A percentile compares a stretch with the other conserved stretches of the same genome.
phyloP scores from a whole-genome alignment of 345 rosid genomes.

The Salix suchowensis region DNA sequence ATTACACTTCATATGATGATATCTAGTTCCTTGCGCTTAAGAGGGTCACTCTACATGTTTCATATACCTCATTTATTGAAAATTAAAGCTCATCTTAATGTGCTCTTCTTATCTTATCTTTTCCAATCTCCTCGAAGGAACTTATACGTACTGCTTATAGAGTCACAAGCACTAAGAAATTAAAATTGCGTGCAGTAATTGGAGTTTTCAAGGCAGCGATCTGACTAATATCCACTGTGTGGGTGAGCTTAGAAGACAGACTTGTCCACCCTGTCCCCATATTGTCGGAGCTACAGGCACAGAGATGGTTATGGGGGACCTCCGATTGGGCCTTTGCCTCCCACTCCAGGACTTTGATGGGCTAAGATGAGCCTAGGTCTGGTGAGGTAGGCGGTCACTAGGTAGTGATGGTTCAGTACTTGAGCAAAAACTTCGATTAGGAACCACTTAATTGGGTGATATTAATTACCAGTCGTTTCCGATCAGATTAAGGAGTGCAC shows the following conservation, averaged over 20 bases:
- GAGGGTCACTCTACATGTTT: not conserved
- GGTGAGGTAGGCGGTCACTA: not conserved
- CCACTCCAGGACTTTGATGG: conserved; percentile 1
- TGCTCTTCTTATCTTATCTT: conserved; percentile 7
- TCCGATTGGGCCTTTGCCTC: conserved; percentile 7
- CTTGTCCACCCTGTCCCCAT: not conserved
- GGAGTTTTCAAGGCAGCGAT: conserved; percentile 8
- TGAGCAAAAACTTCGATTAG: not conserved
- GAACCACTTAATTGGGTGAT: not conserved
- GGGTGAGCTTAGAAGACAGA: conserved; percentile 7
- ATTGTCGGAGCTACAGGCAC: conserved; percentile 2
- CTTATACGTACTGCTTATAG: not conserved
- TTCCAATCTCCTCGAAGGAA: not conserved
- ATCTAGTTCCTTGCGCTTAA: not conserved
- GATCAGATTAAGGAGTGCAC: not conserved
- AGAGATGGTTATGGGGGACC: not conserved
- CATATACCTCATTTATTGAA: not conserved
- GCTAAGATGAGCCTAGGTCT: not conserved
- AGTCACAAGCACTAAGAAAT: not conserved
- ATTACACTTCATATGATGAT: not conserved
- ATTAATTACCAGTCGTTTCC: not conserved
- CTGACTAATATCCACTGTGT: not conserved
- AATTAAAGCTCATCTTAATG: not conserved
- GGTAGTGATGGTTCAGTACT: not conserved
- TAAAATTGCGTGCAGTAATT: not conserved